These are phyloP conservation scores for Coleophoma cylindrospora DNA, from an alignment of 2,329 filamentous ascomycete genomes.

Conservation along the genomic window DNA sequence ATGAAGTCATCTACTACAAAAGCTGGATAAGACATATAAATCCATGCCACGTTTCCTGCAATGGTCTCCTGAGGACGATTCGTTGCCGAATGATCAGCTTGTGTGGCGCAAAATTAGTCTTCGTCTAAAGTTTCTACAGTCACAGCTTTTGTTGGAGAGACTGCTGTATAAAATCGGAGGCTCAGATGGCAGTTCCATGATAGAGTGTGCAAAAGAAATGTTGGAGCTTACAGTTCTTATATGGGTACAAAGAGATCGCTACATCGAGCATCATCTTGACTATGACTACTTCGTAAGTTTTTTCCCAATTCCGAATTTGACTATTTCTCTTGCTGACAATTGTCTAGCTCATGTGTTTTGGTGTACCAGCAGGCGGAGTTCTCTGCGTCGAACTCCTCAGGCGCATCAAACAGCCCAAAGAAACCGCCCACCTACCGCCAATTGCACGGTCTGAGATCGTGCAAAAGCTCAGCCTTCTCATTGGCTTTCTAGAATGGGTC, in stretches of 20 bases:
- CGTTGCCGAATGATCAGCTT: background rate
- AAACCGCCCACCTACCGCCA: conserved; percentile 25
- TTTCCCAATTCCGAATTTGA: too few species aligned
- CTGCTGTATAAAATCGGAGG: conserved; percentile 42
- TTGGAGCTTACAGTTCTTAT: conserved; percentile 39
- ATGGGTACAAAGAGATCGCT: conserved; percentile 44
- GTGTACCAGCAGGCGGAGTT: conserved; percentile 43
- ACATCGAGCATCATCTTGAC: conserved; percentile 34
- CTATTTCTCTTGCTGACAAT: too few species aligned
- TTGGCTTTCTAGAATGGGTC: conserved; percentile 47
- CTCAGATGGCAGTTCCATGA: conserved; percentile 34
- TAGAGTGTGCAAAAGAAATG: conserved; percentile 40
- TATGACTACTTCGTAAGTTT: conserved; percentile 35
- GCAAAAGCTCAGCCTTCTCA: conserved; percentile 44
- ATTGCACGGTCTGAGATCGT: conserved; percentile 43
- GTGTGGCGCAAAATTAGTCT: conserved; percentile 26
- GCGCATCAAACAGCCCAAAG: conserved; percentile 29
- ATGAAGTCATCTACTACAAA: conserved; percentile 12
- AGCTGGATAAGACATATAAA: conserved; percentile 30
- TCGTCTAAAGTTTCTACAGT: conserved; percentile 46
- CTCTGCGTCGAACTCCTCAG: conserved; percentile 45
- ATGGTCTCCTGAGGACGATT: background rate
- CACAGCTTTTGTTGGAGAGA: conserved; percentile 53
- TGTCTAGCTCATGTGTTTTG: conserved; percentile 37
- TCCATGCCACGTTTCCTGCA: background rate